Conservation (phyloP, 140 eudicot genomes). For the Anethum foeniculum region DNA sequence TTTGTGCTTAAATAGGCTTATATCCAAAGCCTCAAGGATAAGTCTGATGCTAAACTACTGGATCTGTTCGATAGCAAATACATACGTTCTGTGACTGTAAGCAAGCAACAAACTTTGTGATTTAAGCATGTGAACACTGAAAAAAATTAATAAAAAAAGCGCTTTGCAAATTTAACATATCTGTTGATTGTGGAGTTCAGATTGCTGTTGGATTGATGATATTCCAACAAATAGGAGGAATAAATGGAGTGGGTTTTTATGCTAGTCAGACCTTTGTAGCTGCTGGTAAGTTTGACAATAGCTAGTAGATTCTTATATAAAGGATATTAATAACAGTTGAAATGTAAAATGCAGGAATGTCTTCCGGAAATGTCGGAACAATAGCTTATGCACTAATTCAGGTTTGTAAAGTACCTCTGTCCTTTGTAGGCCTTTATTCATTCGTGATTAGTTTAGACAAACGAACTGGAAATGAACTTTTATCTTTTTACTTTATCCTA, state of each 20-base stretch:
- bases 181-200: conserved; percentile 25
- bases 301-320: not conserved
- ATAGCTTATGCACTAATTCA: conserved; percentile 66
- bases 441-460: not conserved
- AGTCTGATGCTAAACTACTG: conserved; percentile 45
- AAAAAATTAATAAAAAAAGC: not conserved
- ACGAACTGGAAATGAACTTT: not conserved
- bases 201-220: conserved; percentile 88
- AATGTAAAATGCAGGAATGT: conserved; percentile 44
- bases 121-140: not conserved
- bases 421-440: not conserved
- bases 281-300: conserved; percentile 42
- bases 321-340: not conserved
- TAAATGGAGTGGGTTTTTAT: conserved; percentile 84
- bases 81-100: conserved; percentile 64
- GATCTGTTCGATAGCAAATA: conserved; percentile 57
- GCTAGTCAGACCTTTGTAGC: conserved; percentile 64
- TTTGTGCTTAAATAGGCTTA: conserved; percentile 32
- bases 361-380: conserved; percentile 61
- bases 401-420: conserved; percentile 27
- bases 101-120: conserved; percentile 7
- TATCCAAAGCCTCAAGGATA: conserved; percentile 41
- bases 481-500: not conserved
- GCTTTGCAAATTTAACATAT: not conserved
- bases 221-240: conserved; percentile 81